Conservation (phyloP, 805 yeast genomes). For the Cyberlindnera veronae region DNA sequence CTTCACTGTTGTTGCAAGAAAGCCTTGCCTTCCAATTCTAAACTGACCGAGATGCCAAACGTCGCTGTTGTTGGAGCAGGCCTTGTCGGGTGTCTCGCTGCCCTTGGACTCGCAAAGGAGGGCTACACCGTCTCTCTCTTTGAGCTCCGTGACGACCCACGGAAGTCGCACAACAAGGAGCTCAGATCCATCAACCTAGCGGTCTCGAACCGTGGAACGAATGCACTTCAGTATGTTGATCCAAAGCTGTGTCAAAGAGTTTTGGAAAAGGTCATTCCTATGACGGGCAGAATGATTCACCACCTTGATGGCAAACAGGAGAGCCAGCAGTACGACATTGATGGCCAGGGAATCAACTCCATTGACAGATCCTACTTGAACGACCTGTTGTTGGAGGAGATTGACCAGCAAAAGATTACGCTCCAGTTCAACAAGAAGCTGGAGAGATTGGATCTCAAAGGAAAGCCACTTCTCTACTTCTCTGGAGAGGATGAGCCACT, state of each 20-base stretch:
- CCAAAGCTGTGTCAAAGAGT: constrained; percentile 52
- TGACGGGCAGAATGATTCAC: constrained; percentile 91
- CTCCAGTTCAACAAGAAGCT: constrained; percentile 58
- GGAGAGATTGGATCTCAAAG: constrained; percentile 36
- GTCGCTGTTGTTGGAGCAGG: constrained; percentile 85
- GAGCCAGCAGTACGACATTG: constrained; percentile 72
- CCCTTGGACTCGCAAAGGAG: constrained; percentile 69
- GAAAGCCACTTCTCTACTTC: constrained; percentile 24
- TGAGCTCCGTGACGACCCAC: constrained; percentile 70
- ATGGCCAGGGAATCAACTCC: constrained; percentile 73
- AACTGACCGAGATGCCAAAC: background rate
- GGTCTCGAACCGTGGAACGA: constrained; percentile 79
- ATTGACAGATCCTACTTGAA: constrained; percentile 76
- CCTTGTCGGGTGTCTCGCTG: constrained; percentile 80
- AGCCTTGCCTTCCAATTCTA: background rate
- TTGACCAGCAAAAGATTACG: constrained; percentile 46
- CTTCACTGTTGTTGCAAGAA: no score
- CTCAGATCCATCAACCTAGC: constrained; percentile 81
- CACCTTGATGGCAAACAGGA: constrained; percentile 57
- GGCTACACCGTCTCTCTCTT: constrained; percentile 72
- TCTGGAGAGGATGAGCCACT: constrained; percentile 17
- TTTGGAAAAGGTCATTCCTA: constrained; percentile 65
- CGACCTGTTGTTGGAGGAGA: constrained; percentile 58
- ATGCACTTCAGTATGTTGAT: constrained; percentile 63
- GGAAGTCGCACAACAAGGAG: constrained; percentile 37